phyloP scores from a whole-genome alignment of 495 filamentous ascomycete species.

The Penicillium silybi region DNA sequence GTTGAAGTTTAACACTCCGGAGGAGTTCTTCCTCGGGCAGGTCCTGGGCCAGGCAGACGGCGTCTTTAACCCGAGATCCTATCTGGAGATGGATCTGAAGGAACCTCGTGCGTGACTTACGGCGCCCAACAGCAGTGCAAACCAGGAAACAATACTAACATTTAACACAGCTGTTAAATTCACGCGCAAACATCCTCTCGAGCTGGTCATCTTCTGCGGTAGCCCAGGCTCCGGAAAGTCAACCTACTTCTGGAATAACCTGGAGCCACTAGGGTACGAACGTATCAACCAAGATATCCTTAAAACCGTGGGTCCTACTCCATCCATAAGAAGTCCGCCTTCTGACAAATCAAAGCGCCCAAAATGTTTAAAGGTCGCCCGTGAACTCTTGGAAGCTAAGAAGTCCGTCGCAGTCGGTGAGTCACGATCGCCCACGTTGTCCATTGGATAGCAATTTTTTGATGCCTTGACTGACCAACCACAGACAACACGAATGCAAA shows the following conservation, averaged over 20 bases:
- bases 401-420: conserved; percentile 72
- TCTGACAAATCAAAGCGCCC: conserved; percentile 50
- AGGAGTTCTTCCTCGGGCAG: conserved; percentile 80
- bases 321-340: background rate
- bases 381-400: conserved; percentile 56
- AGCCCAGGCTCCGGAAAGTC: conserved; percentile 88
- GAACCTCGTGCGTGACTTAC: conserved; percentile 28
- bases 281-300: conserved; percentile 86
- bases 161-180: conserved; percentile 30
- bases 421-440: conserved; percentile 23
- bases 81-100: conserved; percentile 38
- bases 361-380: conserved; percentile 79
- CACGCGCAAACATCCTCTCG: conserved; percentile 58
- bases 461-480: background rate
- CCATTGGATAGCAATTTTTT: background rate
- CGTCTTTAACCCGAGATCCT: conserved; percentile 62
- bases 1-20: conserved; percentile 78
- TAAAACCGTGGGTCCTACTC: conserved; percentile 59
- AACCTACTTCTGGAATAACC: conserved; percentile 76
- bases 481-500: conserved; percentile 93
- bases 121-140: background rate
- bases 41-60: conserved; percentile 56
- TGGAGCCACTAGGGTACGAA: conserved; percentile 77
- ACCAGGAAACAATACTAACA: background rate
- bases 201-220: conserved; percentile 82